Conservation (phyloP, 2,329 filamentous ascomycete species). For the Allantophomopsis lycopodina region DNA sequence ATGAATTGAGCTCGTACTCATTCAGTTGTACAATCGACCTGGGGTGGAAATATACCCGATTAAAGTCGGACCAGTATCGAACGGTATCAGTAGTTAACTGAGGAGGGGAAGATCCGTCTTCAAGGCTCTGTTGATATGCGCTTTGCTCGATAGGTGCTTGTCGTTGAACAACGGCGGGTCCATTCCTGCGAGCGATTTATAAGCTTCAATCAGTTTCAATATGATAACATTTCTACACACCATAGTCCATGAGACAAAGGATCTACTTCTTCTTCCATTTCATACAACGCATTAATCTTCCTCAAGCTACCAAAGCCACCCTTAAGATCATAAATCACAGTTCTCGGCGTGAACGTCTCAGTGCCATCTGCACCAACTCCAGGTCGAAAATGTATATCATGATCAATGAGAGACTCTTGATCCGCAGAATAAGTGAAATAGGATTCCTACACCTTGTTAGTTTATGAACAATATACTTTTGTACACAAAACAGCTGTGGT, state of each 20-base stretch:
- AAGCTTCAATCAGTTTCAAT: no score
- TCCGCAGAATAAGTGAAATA: slow-evolving; percentile 80
- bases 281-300: slow-evolving; percentile 78
- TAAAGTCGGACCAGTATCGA: slow-evolving; percentile 97
- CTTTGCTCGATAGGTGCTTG: slow-evolving; percentile 54
- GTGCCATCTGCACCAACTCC: slow-evolving; percentile 71
- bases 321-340: slow-evolving; percentile 90
- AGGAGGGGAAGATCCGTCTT: slow-evolving; percentile 51
- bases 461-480: background rate
- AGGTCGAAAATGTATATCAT: slow-evolving; percentile 79
- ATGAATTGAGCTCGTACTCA: slow-evolving; percentile 74
- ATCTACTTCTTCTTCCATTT: slow-evolving; percentile 19
- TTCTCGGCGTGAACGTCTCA: slow-evolving; percentile 86
- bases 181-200: slow-evolving; percentile 34
- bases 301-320: slow-evolving; percentile 80
- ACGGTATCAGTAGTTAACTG: slow-evolving; percentile 55
- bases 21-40: slow-evolving; percentile 75
- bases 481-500: no score
- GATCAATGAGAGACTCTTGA: slow-evolving; percentile 56
- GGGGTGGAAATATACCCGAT: slow-evolving; percentile 83
- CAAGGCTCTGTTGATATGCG: slow-evolving; percentile 68
- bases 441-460: slow-evolving; percentile 56
- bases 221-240: slow-evolving; percentile 13
- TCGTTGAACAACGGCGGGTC: slow-evolving; percentile 53
- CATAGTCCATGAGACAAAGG: slow-evolving; percentile 20